phyloP scores from a whole-genome alignment of 345 rosid genomes.

The Boechera retrofracta region DNA sequence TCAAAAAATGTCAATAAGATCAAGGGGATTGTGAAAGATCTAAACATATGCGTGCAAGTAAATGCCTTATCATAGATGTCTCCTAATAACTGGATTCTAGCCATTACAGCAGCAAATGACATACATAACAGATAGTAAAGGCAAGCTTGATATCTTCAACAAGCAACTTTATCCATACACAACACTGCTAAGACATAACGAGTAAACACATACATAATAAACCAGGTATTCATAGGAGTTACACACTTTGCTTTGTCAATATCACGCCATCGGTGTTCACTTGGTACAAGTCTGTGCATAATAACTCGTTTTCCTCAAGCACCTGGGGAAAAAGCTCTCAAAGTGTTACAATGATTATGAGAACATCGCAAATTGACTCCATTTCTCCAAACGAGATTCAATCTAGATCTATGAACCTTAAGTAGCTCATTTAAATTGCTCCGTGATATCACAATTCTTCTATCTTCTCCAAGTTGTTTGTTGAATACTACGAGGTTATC shows the following conservation, averaged over 20 bases:
- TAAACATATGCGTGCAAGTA: conserved; percentile 18
- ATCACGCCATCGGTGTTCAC: conserved; percentile 82
- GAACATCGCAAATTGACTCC: conserved; percentile 48
- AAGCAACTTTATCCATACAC: conserved; percentile 18
- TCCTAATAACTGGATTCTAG: conserved; percentile 19
- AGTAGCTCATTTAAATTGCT: conserved; percentile 84
- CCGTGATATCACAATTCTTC: conserved; percentile 78
- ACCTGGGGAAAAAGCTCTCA: conserved; percentile 56
- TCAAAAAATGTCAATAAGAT: not conserved
- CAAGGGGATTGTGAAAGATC: conserved; percentile 20
- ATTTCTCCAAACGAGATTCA: not conserved
- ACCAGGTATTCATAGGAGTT: conserved; percentile 41
- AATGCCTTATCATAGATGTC: conserved; percentile 13
- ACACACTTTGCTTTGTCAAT: conserved; percentile 84
- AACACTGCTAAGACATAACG: conserved; percentile 23
- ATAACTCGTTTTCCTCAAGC: conserved; percentile 88
- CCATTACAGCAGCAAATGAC: conserved; percentile 10
- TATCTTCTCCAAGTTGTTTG: conserved; percentile 92
- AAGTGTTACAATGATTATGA: conserved; percentile 14
- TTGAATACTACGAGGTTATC: conserved; percentile 68
- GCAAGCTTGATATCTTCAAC: conserved; percentile 24
- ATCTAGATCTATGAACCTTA: conserved; percentile 55
- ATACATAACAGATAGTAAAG: conserved; percentile 10
- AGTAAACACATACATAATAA: conserved; percentile 36
- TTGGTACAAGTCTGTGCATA: conserved; percentile 74